These are phyloP conservation scores for Trypanosoma rangeli DNA, from an alignment of 208 protist genomes.

Conservation along the genomic window DNA sequence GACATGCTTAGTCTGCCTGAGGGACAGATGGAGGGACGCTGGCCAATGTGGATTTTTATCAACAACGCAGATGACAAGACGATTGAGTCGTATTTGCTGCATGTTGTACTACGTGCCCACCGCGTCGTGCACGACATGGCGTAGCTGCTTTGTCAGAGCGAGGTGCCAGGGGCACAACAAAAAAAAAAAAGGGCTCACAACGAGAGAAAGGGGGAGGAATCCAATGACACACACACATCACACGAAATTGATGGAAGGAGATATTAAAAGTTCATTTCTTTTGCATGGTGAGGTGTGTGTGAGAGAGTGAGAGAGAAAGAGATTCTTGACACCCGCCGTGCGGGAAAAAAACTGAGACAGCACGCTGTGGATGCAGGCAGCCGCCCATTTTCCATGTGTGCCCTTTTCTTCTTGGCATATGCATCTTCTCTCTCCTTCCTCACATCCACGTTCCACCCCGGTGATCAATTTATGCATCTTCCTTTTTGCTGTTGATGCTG, in stretches of 20 bases:
- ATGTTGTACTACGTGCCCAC: conserved; percentile 78
- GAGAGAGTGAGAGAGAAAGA: too few species aligned
- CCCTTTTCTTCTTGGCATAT: not conserved
- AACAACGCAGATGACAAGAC: conserved; percentile 86
- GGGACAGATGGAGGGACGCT: conserved; percentile 78
- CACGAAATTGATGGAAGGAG: too few species aligned
- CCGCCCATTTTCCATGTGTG: too few species aligned
- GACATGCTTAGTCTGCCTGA: conserved; percentile 73
- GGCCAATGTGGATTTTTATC: conserved; percentile 92
- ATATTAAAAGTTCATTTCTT: too few species aligned
- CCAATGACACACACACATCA: too few species aligned
- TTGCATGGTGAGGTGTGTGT: too few species aligned
- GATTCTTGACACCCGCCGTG: not conserved
- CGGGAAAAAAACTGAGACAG: not conserved
- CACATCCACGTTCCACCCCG: too few species aligned
- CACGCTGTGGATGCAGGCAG: too few species aligned
- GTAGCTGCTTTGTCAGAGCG: not conserved
- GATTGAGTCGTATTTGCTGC: conserved; percentile 82
- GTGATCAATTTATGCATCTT: not conserved
- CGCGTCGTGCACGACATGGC: conserved; percentile 37
- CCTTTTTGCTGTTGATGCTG: not conserved
- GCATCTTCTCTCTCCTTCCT: not conserved
- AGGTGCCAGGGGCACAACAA: not conserved
- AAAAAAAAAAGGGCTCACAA: not conserved
- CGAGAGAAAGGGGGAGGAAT: too few species aligned